Percentiles rank a stretch among this genome's conserved stretches.
These are phyloP conservation scores for Strobilomyces echinocephalus DNA, from an alignment of 768 basidiomycete genomes.

Conservation along the genomic window DNA sequence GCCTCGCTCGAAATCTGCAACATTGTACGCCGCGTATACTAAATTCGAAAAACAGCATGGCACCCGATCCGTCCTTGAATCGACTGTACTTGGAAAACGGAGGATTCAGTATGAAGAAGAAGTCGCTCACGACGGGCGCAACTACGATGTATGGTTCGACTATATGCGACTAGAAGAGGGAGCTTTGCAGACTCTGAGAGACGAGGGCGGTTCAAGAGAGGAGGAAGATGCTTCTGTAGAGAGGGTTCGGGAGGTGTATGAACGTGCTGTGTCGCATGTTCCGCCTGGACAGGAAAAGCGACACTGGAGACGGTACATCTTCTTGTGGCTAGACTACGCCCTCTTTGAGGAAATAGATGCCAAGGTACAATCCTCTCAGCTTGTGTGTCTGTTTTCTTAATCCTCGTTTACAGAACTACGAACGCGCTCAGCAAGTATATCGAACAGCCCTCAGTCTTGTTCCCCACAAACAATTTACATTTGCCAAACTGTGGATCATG, in stretches of 20 bases:
- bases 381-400: slow-evolving; percentile 1
- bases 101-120: slow-evolving; percentile 99
- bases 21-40: slow-evolving; percentile 88
- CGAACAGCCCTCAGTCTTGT: slow-evolving; percentile 84
- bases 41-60: slow-evolving; percentile 99
- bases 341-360: slow-evolving; percentile 95
- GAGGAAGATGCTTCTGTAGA: slow-evolving; percentile 58
- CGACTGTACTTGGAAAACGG: slow-evolving; percentile 94
- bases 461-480: slow-evolving; percentile 96
- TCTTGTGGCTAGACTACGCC: slow-evolving; percentile 93
- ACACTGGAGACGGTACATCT: slow-evolving; percentile 86
- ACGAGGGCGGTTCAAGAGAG: slow-evolving; percentile 68
- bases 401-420: slow-evolving; percentile 57
- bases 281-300: slow-evolving; percentile 93
- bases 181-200: slow-evolving; percentile 67
- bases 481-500: slow-evolving; percentile 93
- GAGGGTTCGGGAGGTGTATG: slow-evolving; percentile 89
- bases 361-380: slow-evolving; percentile 47
- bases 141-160: slow-evolving; percentile 99
- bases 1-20: slow-evolving; percentile 85
- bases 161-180: slow-evolving; percentile 91
- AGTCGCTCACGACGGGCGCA: slow-evolving; percentile 81
- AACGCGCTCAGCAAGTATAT: slow-evolving; percentile 85
- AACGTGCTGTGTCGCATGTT: slow-evolving; percentile 91
- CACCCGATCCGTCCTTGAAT: slow-evolving; percentile 78